Base-by-base conservation (phyloP, 805 yeast species). In the Pichia deserticola region DNA sequence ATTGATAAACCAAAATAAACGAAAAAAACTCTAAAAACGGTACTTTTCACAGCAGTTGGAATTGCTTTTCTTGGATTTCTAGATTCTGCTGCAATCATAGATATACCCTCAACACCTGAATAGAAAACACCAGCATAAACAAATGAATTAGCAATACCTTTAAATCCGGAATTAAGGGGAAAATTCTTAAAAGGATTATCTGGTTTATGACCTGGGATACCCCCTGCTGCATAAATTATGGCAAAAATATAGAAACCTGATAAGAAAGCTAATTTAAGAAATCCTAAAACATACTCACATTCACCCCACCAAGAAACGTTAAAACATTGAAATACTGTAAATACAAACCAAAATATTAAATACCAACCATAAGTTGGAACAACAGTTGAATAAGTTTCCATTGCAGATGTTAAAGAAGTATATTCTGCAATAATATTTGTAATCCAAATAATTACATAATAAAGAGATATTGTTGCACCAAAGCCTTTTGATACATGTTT, bases 61-160 rank as follows among this genome's bases (percentile, higher is more conserved):
- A 81, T 72, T 5, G 82, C 78, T 47, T 68, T 71, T 39, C 73
- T 64, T 3, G 86, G 86, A 56, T 81, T 79, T 56, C 75, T 73
- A 4, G 82, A 70, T 57, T 81, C 86, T 32, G 81, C 79, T 0
- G 86, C 85, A 39, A 81, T 73, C 35, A 81, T 66, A 13, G 83
- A 58, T 30, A 60, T 51, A 52, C 59, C 50, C 44, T 62, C 66
- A 36, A 60, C 52, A 41, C 64, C 65, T 2, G 60, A 55, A 36
- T 60, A 61, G n/a, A 54, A 57, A 15, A 57, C 57, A 44, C 60
- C 56, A 7, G 60, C 60, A 36, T 57, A 54, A 28, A 54, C 58
- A 40, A 61, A 56, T 3, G 58, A 53, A n/a, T 50, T 54, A 5
- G 64, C 64, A 43, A 61, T 53, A 47, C 61, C 59, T 48, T 57